Conservation (phyloP, 1,139 yeast genomes). For the Eremothecium sinecaudum region DNA sequence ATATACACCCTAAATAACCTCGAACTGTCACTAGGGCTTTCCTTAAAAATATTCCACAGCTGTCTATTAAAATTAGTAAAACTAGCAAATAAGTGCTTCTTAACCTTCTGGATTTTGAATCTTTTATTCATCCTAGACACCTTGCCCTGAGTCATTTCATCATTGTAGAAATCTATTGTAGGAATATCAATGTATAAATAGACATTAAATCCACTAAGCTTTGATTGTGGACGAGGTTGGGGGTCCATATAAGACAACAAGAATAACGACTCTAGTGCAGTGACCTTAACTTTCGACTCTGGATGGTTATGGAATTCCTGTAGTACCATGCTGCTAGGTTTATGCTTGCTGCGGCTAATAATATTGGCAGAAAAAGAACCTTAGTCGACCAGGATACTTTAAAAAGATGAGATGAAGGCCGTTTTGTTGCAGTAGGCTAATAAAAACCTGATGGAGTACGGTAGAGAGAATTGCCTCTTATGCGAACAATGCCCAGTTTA, state of each 20-base stretch:
- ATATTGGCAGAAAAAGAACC: no score
- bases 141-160: conserved; percentile 24
- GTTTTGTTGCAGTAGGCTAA: no score
- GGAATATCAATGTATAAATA: conserved; percentile 30
- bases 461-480: no score
- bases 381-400: no score
- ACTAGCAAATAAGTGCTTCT: conserved; percentile 21
- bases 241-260: conserved; percentile 20
- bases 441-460: no score
- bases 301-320: no score
- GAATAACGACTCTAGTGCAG: conserved; percentile 23
- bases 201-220: conserved; percentile 14
- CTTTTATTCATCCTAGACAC: conserved; percentile 25
- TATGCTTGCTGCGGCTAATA: no score
- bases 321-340: no score
- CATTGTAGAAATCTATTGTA: conserved; percentile 29
- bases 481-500: no score
- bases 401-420: no score
- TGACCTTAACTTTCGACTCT: conserved; percentile 23
- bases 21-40: conserved; percentile 3
- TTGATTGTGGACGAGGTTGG: conserved; percentile 7
- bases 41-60: conserved; percentile 13
- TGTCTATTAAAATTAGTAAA: conserved; percentile 20
- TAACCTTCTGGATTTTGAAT: conserved; percentile 24
- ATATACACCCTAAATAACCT: conserved; percentile 13